phyloP scores from a whole-genome alignment of 768 basidiomycete genomes.

The Podaxis rugospora region DNA sequence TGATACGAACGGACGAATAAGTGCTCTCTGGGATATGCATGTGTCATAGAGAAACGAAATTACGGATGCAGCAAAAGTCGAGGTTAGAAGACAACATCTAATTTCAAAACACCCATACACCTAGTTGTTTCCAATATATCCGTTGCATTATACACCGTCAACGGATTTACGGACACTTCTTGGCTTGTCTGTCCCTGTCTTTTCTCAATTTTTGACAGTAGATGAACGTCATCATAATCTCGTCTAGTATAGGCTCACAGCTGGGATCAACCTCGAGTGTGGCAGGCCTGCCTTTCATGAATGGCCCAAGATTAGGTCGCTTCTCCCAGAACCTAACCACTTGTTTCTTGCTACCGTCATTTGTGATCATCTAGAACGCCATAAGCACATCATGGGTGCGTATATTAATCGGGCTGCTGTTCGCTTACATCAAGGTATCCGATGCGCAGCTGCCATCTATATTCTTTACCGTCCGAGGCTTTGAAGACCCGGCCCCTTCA shows the following conservation, averaged over 20 bases:
- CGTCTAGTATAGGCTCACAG: conserved; percentile 23
- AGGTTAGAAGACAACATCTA: too few species aligned
- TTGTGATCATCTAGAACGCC: conserved; percentile 13
- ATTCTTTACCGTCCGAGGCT: conserved; percentile 20
- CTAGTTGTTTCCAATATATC: too few species aligned
- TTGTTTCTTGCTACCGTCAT: conserved; percentile 16
- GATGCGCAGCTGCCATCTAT: conserved; percentile 26
- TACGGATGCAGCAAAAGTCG: too few species aligned
- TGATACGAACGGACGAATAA: too few species aligned
- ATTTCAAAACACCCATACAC: too few species aligned
- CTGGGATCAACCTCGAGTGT: conserved; percentile 23
- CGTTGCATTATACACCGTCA: too few species aligned
- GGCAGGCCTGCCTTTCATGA: conserved; percentile 13
- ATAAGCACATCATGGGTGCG: background rate
- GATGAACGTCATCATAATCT: conserved; percentile 27
- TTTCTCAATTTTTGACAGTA: conserved; percentile 25
- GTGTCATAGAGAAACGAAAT: too few species aligned
- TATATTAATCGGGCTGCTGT: background rate
- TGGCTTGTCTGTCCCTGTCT: conserved; percentile 15
- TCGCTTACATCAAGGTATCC: conserved; percentile 17
- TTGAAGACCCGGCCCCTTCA: conserved; percentile 13
- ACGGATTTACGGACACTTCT: background rate
- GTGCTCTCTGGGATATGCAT: too few species aligned
- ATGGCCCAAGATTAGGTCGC: conserved; percentile 6
- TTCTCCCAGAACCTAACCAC: conserved; percentile 17